phyloP scores from a whole-genome alignment of 176 grass and related monocot species.

The Tillandsia leiboldiana region DNA sequence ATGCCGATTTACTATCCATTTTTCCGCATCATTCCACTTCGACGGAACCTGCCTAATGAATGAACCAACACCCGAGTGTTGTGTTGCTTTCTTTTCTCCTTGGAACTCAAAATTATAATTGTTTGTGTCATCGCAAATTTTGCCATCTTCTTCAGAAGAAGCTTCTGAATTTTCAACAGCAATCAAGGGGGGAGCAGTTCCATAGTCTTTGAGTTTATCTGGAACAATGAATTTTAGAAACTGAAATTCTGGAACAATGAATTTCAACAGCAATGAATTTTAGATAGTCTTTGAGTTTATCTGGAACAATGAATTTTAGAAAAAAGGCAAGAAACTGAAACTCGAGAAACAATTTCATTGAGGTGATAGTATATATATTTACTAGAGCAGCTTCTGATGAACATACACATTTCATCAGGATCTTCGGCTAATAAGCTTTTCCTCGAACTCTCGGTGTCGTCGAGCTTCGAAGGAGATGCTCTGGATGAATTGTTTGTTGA shows the following conservation, averaged over 20 bases:
- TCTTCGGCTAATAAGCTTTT: slow-evolving; percentile 59
- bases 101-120: slow-evolving; percentile 62
- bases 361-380: not conserved
- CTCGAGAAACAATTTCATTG: slow-evolving; percentile 8
- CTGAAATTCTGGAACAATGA: not conserved
- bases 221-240: not conserved
- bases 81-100: slow-evolving; percentile 32
- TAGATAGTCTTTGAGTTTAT: slow-evolving; percentile 5
- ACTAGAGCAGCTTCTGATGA: not conserved
- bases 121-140: slow-evolving; percentile 26
- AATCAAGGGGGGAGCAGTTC: slow-evolving; percentile 13
- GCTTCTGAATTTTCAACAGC: slow-evolving; percentile 19
- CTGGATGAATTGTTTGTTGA: slow-evolving; percentile 30
- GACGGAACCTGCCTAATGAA: slow-evolving; percentile 73
- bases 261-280: not conserved
- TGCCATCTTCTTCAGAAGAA: slow-evolving; percentile 22
- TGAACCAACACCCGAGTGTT: slow-evolving; percentile 19
- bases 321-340: not conserved
- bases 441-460: slow-evolving; percentile 38
- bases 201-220: slow-evolving; percentile 9
- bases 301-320: slow-evolving; percentile 8
- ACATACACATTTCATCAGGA: slow-evolving; percentile 31
- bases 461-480: slow-evolving; percentile 47
- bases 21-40: slow-evolving; percentile 98
- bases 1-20: slow-evolving; percentile 76